Base-by-base conservation (phyloP, 1,284 basidiomycete genomes). In the Ustilago trichophora region DNA sequence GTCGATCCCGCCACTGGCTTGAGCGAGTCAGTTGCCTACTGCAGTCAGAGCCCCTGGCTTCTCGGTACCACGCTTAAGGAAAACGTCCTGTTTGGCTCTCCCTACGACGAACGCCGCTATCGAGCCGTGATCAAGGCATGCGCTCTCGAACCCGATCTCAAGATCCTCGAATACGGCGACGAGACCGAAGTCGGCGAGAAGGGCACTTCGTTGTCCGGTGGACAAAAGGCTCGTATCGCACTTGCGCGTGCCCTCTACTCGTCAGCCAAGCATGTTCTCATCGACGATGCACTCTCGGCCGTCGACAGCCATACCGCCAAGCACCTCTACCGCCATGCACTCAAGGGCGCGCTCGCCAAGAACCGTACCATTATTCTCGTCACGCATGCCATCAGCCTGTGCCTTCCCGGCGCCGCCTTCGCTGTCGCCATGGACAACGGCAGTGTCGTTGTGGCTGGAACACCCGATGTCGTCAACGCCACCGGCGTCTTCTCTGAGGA, bases 121-220 rank as follows among this genome's bases (percentile, higher is more conserved):
- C 84, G 87, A 46, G 86, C 86, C 59, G 91, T 91, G 2, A 82
- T 96, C 9, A 88, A 90, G 76, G 91, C 90, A 8, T 94, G 91
- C 76, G 89, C 90, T 0, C 82, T 95, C 38, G 84, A 89, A 24
- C 86, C 86, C 33, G 95, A 98, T 80, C 85, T 98, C 37, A 86
- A 89, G 52, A 93, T 98, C 51, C 85, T 98, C 22, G 94, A 97
- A 82, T 93, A 96, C 77, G 92, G 93, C 4, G 94, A 98, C 75
- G 87, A 91, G 78, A 91, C 93, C 0, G 91, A 94, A 80, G 92
- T 93, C 55, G 92, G 91, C 22, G 91, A 93, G 83, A 88, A 89
- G 80, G 78, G 80, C 16, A 86, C 85, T 3, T 84, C 85, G 1
- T 83, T 85, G 26, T 92, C 90, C 19, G 95, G 95, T 53, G 95